Evolutionary conservation across 495 filamentous ascomycete species (phyloP).

Genomic region (Cercophora scortea): DNA sequence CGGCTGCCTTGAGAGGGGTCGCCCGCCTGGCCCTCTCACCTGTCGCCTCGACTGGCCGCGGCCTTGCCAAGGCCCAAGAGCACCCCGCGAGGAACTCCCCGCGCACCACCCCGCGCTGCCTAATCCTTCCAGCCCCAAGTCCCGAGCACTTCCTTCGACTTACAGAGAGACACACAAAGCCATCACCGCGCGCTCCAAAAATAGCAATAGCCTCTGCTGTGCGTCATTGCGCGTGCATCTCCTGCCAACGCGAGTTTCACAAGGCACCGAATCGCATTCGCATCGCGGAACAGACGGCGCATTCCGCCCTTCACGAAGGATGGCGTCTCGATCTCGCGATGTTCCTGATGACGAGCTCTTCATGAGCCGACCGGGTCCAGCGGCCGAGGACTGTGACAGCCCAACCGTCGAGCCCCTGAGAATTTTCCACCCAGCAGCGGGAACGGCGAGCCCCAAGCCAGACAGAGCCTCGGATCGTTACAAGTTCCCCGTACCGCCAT

Average conservation of each 20-base stretch:
- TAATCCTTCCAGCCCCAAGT: neutral
- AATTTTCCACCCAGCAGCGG: slow-evolving; percentile 59
- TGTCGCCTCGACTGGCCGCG: too few relatives aligned
- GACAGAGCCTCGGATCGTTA: slow-evolving; percentile 36
- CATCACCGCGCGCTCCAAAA: slow-evolving; percentile 1
- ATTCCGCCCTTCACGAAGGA: slow-evolving; percentile 19
- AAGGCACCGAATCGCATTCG: neutral
- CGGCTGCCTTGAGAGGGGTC: neutral
- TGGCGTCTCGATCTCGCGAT: slow-evolving; percentile 39
- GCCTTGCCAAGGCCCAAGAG: too few relatives aligned
- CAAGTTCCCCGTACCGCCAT: slow-evolving; percentile 42
- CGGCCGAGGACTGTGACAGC: slow-evolving; percentile 47
- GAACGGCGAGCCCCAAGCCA: slow-evolving; percentile 36
- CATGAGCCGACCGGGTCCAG: slow-evolving; percentile 46
- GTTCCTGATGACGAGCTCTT: slow-evolving; percentile 72
- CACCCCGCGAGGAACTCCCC: too few relatives aligned
- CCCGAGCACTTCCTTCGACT: neutral
- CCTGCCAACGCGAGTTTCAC: neutral
- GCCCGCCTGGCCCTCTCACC: too few relatives aligned
- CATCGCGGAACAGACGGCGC: neutral
- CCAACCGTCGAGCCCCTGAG: slow-evolving; percentile 78
- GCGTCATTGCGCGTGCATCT: neutral
- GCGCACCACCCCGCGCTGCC: too few relatives aligned
- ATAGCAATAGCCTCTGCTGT: slow-evolving; percentile 3
- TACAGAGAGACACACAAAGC: neutral